Evolutionary conservation across 2,329 filamentous ascomycete genomes (phyloP), one percentile per base, ranked within the genome.

Genomic region (Dichotomopilus funicola): DNA sequence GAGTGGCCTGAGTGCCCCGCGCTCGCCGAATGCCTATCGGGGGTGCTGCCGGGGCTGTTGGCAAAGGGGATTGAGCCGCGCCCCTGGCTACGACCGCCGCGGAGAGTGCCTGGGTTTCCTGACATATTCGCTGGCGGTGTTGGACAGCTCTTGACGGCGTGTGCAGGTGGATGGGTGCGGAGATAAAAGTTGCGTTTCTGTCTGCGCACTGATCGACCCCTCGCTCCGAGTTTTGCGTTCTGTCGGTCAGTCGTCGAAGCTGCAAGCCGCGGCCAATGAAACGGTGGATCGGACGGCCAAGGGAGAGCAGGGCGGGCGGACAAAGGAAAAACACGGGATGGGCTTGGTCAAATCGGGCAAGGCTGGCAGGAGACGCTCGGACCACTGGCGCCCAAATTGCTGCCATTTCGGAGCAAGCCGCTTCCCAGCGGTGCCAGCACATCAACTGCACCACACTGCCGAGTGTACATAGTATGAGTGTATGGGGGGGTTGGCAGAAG

Each of bases 51-150:
- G 56, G 81, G 83, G 70, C 82, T 86, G 71, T 78, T 82, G 68
- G 72, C 71, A 70, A 85, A 86, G 61, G 81, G 80, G 59, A 82
- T 74, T 63, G 73, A 74, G 62, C 79, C 81, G 65, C 85, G 79
- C 63, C 73, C 72, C 72, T 86, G 75, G 61, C 31, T 19, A 12
- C 82, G 79, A 69, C 68, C 87, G 64, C 85, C 84, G 75, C 87
- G 80, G 72, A 86, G 77, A 56, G 86, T 88, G 13, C 62, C 63
- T 44, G 63, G 59, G 67, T 77, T 78, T 67, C 74, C 75, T 58
- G 79, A 81, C 78, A 82, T 81, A 68, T 68, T 67, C 65, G 67
- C 42, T 53, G 35, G 12, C 11, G 19, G 19, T 43, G 43, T 7
- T 52, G 47, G 12, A 49, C 35, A 38, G 31, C 5, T 27, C 13